Percentiles rank a stretch among this genome's conserved stretches.
These are phyloP conservation scores for Eutypella sp. DNA, from an alignment of 2,329 filamentous ascomycete species.

Conservation along the genomic window DNA sequence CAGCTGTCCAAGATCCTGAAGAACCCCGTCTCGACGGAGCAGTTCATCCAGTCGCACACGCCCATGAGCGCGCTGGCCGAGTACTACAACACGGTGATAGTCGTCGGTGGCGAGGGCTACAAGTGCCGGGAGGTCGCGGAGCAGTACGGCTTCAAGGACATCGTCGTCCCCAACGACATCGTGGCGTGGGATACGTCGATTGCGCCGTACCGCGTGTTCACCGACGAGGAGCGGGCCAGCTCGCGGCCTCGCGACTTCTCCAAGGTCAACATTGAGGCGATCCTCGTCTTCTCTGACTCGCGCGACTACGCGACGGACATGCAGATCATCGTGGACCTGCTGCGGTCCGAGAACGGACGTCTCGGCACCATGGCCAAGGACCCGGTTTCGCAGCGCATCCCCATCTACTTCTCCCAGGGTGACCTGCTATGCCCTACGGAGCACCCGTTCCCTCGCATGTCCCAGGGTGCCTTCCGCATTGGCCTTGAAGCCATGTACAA, in stretches of 20 bases:
- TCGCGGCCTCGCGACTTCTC: slow-evolving; percentile 67
- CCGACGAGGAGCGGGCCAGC: slow-evolving; percentile 60
- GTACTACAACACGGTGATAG: slow-evolving; percentile 72
- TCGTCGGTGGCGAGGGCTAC: slow-evolving; percentile 71
- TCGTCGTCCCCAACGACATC: slow-evolving; percentile 70
- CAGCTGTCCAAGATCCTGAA: slow-evolving; percentile 64
- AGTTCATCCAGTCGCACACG: slow-evolving; percentile 75
- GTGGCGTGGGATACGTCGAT: slow-evolving; percentile 64
- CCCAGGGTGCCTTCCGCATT: slow-evolving; percentile 71
- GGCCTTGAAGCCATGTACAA: slow-evolving; percentile 70
- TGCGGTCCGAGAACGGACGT: slow-evolving; percentile 63
- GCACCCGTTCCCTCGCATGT: slow-evolving; percentile 64
- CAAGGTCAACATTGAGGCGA: slow-evolving; percentile 67
- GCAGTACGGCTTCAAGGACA: slow-evolving; percentile 68
- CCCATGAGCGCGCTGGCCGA: slow-evolving; percentile 71
- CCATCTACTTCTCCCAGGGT: slow-evolving; percentile 60
- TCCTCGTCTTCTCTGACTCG: slow-evolving; percentile 70
- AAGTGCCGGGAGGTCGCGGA: slow-evolving; percentile 69
- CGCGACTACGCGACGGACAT: slow-evolving; percentile 71
- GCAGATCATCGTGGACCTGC: slow-evolving; percentile 70
- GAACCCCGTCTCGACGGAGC: slow-evolving; percentile 61
- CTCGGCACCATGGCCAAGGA: slow-evolving; percentile 62
- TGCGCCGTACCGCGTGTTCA: slow-evolving; percentile 65
- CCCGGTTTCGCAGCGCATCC: slow-evolving; percentile 60
- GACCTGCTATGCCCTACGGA: slow-evolving; percentile 55